Conservation (phyloP, 2,329 filamentous ascomycete species). For the Diaporthe sp. region DNA sequence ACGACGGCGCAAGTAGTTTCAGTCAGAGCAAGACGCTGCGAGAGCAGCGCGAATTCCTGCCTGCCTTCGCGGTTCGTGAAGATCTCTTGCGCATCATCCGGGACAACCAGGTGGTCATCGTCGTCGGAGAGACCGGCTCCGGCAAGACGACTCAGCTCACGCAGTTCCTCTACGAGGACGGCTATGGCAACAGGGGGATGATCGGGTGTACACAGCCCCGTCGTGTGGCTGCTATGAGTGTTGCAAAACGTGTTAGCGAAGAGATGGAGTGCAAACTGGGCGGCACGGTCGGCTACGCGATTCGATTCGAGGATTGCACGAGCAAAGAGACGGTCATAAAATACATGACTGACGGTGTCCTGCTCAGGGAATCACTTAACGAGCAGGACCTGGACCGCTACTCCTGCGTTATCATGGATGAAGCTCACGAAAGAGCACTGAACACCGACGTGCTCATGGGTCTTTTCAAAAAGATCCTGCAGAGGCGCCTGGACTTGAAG, state of each 20-base stretch:
- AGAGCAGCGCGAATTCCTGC: conserved; percentile 93
- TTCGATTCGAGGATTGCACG: conserved; percentile 98
- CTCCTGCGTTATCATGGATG: conserved; percentile 99
- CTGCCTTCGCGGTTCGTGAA: conserved; percentile 96
- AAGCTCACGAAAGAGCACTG: conserved; percentile 95
- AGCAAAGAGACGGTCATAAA: conserved; percentile 97
- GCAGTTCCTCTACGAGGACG: conserved; percentile 96
- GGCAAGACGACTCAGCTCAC: conserved; percentile 98
- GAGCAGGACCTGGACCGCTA: conserved; percentile 96
- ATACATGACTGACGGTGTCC: conserved; percentile 98
- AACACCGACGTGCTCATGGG: conserved; percentile 99
- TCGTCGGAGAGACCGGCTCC: conserved; percentile 96
- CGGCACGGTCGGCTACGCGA: conserved; percentile 92
- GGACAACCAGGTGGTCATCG: conserved; percentile 97
- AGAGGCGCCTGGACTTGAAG: conserved; percentile 90
- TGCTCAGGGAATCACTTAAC: conserved; percentile 92
- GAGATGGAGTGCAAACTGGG: conserved; percentile 97
- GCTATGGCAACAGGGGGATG: conserved; percentile 88
- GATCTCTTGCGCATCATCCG: conserved; percentile 91
- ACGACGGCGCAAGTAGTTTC: conserved; percentile 88
- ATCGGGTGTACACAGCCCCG: conserved; percentile 97
- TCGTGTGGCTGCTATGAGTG: conserved; percentile 98
- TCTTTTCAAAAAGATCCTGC: conserved; percentile 95
- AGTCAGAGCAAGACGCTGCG: conserved; percentile 91
- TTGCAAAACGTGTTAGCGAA: conserved; percentile 96